Conservation (phyloP, 306 rosid genomes). For the Glycine latifolia region DNA sequence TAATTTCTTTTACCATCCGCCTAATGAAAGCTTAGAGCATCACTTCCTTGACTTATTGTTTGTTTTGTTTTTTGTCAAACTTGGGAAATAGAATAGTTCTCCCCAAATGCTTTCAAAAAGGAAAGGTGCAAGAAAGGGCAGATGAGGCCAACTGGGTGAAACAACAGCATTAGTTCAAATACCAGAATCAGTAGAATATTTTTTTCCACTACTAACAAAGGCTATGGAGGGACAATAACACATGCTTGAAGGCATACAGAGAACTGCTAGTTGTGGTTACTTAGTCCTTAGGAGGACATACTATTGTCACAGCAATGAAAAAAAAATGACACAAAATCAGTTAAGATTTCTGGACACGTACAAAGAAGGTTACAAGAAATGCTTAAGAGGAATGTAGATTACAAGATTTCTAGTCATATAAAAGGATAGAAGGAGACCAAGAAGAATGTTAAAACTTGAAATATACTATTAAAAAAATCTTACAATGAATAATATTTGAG, state of each 20-base stretch:
- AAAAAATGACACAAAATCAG: background rate
- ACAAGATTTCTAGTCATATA: background rate
- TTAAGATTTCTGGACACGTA: background rate
- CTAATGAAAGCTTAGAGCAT: slow-evolving; percentile 17
- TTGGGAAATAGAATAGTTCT: slow-evolving; percentile 12
- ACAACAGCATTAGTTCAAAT: slow-evolving; percentile 33
- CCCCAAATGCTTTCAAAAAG: slow-evolving; percentile 25
- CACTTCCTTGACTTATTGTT: background rate
- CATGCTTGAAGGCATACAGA: background rate
- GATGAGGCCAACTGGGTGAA: slow-evolving; percentile 13
- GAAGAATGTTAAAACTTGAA: background rate
- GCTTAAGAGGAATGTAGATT: background rate
- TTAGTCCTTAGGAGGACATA: background rate
- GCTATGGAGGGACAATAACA: slow-evolving; percentile 5
- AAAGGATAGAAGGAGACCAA: background rate
- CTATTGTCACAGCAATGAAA: background rate
- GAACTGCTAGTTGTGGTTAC: slow-evolving; percentile 12
- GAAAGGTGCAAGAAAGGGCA: background rate
- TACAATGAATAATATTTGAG: background rate
- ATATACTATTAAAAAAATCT: background rate
- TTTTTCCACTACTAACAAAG: slow-evolving; percentile 16
- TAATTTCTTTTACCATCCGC: slow-evolving; percentile 10
- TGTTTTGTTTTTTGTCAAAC: background rate
- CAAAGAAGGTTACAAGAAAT: background rate
- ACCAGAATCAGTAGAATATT: slow-evolving; percentile 3